A percentile compares a stretch with the other conserved stretches of the same genome.
Conservation (phyloP, 2,329 filamentous ascomycete genomes). For the Apiospora arundinis region DNA sequence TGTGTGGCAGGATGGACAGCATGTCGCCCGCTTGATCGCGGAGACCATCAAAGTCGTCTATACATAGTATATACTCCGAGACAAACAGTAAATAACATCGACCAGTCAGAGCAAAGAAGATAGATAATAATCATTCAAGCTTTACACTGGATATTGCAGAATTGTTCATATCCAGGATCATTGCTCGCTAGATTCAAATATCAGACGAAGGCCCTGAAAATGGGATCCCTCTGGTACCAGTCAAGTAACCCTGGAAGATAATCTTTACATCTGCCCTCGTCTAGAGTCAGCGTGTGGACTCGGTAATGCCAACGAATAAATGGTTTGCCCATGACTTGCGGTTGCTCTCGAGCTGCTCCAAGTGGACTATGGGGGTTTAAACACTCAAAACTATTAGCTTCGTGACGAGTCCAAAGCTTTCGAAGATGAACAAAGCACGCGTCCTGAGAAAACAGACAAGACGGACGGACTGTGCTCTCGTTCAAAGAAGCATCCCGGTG, state of each 20-base stretch:
- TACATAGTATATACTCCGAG: neutral
- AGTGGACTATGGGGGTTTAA: neutral
- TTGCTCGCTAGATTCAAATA: too few species aligned
- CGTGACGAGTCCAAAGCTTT: neutral
- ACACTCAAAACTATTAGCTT: too few species aligned
- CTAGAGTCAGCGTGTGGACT: too few species aligned
- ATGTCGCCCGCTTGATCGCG: slow-evolving; percentile 4
- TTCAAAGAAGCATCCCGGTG: neutral
- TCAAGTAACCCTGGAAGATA: too few species aligned
- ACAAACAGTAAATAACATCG: neutral
- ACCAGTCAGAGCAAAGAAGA: neutral
- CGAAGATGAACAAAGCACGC: neutral
- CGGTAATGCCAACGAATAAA: neutral
- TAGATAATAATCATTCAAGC: neutral
- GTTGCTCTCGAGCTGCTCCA: neutral
- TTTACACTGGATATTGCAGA: too few species aligned
- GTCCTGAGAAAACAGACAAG: neutral
- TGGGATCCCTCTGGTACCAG: too few species aligned
- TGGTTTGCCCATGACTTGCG: neutral
- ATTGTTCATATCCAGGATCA: too few species aligned
- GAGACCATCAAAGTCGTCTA: neutral
- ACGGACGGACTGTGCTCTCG: neutral
- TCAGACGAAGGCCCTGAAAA: too few species aligned
- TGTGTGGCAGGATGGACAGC: slow-evolving; percentile 63
- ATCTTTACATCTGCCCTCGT: too few species aligned